Evolutionary conservation across 2,329 filamentous ascomycete species (phyloP).

Genomic region (Fusarium virguliforme): DNA sequence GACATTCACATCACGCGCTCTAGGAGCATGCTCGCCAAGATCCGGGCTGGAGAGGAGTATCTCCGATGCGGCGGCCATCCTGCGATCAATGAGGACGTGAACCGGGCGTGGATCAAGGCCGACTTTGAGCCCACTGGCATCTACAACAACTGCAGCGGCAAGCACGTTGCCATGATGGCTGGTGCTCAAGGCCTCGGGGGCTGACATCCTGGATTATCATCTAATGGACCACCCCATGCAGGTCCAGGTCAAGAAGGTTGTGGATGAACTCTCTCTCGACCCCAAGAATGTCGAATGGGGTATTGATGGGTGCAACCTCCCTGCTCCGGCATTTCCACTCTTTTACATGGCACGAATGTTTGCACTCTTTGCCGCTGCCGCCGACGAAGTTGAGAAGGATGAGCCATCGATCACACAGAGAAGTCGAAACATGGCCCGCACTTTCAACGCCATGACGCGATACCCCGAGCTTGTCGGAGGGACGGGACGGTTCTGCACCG

Average conservation of each 20-base stretch:
- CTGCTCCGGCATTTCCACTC: conserved; percentile 62
- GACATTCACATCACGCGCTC: conserved; percentile 59
- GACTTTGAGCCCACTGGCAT: conserved; percentile 58
- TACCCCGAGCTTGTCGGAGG: conserved; percentile 64
- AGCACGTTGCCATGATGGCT: conserved; percentile 65
- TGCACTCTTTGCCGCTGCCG: conserved; percentile 57
- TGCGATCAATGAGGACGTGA: conserved; percentile 55
- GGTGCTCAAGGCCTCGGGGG: conserved; percentile 59
- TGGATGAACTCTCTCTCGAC: conserved; percentile 56
- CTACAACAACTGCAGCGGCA: conserved; percentile 65
- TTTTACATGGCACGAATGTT: conserved; percentile 55
- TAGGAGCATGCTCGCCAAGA: conserved; percentile 57
- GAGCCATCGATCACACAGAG: conserved; percentile 14
- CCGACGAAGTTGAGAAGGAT: conserved; percentile 30
- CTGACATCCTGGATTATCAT: conserved; percentile 55
- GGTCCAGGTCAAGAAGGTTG: conserved; percentile 54
- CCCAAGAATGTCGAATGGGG: conserved; percentile 58
- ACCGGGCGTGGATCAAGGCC: conserved; percentile 58
- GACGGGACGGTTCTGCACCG: conserved; percentile 64
- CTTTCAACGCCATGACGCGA: conserved; percentile 61
- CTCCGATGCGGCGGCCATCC: conserved; percentile 63
- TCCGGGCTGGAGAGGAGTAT: conserved; percentile 54
- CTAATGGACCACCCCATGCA: conserved; percentile 58
- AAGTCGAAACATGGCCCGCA: conserved; percentile 50
- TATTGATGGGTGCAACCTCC: conserved; percentile 65